A percentile compares a stretch with the other conserved stretches of the same genome.
These are phyloP conservation scores for Leucosporidium scottii DNA, from an alignment of 768 basidiomycete species.

Conservation along the genomic window DNA sequence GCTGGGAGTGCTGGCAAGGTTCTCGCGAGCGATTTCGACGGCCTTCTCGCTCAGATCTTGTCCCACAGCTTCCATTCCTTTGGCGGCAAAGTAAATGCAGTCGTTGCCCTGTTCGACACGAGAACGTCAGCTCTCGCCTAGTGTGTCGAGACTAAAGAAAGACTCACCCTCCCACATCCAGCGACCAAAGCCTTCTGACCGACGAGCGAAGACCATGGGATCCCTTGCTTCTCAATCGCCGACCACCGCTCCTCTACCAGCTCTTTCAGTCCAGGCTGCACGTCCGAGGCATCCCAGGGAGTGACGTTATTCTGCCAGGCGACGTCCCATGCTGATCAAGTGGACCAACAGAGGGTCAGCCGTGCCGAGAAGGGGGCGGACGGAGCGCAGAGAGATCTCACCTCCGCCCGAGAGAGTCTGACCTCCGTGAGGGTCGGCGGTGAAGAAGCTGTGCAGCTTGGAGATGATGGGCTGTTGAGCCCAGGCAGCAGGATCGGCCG, in stretches of 20 bases:
- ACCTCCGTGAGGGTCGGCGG: constrained; percentile 5
- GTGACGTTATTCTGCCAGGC: constrained; percentile 49
- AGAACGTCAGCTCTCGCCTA: not conserved
- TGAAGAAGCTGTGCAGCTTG: constrained; percentile 19
- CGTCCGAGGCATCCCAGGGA: constrained; percentile 54
- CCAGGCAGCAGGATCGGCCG: too few relatives aligned
- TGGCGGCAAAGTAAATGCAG: constrained; percentile 51
- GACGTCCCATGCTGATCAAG: constrained; percentile 20
- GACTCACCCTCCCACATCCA: constrained; percentile 52
- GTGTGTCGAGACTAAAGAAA: too few relatives aligned
- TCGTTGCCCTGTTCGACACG: constrained; percentile 54
- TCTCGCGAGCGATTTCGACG: constrained; percentile 49
- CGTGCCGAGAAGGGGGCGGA: not conserved
- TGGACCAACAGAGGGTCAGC: too few relatives aligned
- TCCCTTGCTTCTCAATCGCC: not conserved
- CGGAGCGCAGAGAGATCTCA: too few relatives aligned
- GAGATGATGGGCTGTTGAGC: not conserved
- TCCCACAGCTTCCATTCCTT: constrained; percentile 51
- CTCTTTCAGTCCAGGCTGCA: constrained; percentile 55
- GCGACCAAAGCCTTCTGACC: constrained; percentile 50
- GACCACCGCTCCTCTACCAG: constrained; percentile 47
- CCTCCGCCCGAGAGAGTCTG: not conserved
- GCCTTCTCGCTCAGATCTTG: constrained; percentile 57
- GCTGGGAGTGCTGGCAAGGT: constrained; percentile 19
- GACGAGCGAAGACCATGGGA: constrained; percentile 47